These are phyloP conservation scores for Cochlearia excelsa DNA, from an alignment of 345 rosid genomes.

Conservation along the genomic window DNA sequence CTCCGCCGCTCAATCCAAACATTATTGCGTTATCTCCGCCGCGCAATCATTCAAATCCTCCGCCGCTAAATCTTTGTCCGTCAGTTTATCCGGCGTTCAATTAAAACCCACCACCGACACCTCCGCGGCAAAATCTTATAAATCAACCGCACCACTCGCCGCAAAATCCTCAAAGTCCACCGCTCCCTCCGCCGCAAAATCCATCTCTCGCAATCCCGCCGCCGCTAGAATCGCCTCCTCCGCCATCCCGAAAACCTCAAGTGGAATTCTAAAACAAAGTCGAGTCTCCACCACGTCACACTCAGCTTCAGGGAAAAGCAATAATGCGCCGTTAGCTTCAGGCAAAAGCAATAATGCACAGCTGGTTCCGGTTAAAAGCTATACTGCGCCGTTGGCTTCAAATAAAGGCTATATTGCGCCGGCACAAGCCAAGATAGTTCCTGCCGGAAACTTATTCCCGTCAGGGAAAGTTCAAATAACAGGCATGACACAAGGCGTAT, in stretches of 20 bases:
- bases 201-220: background rate
- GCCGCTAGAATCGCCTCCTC: background rate
- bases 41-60: background rate
- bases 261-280: constrained; percentile 34
- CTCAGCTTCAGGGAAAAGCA: no score
- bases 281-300: constrained; percentile 38
- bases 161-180: background rate
- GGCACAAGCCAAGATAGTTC: constrained; percentile 59
- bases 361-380: no score
- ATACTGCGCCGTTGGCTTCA: no score
- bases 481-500: constrained; percentile 49
- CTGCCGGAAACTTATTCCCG: constrained; percentile 84
- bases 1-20: constrained; percentile 7
- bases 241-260: constrained; percentile 44
- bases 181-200: constrained; percentile 12
- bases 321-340: no score
- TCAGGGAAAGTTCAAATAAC: constrained; percentile 71
- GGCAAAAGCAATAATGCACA: no score
- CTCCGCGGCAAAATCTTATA: background rate
- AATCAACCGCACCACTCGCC: constrained; percentile 9
- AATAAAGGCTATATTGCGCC: constrained; percentile 42
- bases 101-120: background rate
- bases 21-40: background rate
- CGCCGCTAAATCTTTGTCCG: background rate
- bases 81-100: constrained; percentile 7